Evolutionary conservation across 2,329 filamentous ascomycete species (phyloP), one percentile per base, ranked within the genome.

Genomic region (Beauveria brongniartii): DNA sequence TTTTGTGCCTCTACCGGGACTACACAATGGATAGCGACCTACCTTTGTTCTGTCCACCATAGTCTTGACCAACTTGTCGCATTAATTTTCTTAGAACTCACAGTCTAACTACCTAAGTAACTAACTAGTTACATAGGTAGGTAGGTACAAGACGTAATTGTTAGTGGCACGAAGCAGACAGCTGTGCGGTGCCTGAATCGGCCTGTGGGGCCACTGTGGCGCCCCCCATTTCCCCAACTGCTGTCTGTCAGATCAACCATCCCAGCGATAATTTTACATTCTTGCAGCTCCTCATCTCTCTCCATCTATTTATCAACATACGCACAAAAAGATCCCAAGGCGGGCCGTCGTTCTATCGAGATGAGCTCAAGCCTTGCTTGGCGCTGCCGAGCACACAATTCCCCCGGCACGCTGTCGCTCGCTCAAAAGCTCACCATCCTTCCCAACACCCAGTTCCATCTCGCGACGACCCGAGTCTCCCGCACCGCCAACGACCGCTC

Each of bases 301-400:
- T 47, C 7, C 46, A 30, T 22, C 18, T 28, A 30, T 22, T 10
- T 28, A 43, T 18, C 20, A 41, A 40, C 20, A 20, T 5, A 22
- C 51, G 28, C 26, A 37, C 43, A 56, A 9, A 40, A 30, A 16
- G 1, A 24, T 47, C 6, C 9, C 57, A 24, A 37, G 43, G 28
- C 28, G 41, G 55, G 57, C 57, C 22, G 18, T 18, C 41, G n/a
- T 14, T 54, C 22, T 34, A n/a, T 28, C 6, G n/a, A 50, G 61
- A 74, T 75, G 73, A 74, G 67, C 65, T 67, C 62, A 61, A 70
- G 63, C 64, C 67, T 67, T 56, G 65, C 71, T 62, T 72, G 70
- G 72, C 68, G 67, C 59, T 67, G 67, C 65, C 70, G 66, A 64
- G 65, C 66, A 40, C 54, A 64, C 52, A 58, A 52, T 14, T 5